Conservation (phyloP, 2,329 filamentous ascomycete species). For the Phyllosticta capitalensis region DNA sequence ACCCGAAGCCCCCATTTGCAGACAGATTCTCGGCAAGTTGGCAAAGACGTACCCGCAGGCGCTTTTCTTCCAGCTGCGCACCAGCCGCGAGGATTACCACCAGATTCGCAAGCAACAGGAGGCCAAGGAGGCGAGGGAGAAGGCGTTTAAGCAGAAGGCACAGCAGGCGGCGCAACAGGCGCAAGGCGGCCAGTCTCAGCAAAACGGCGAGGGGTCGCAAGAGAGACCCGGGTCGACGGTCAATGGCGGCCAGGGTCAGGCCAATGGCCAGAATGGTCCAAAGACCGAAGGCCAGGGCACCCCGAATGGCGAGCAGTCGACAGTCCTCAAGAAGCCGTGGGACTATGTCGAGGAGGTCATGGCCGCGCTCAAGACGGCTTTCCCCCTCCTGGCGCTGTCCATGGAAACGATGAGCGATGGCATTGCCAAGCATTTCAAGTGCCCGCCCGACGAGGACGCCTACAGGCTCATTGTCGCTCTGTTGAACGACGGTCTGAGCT, state of each 20-base stretch:
- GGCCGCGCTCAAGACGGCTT: slow-evolving; percentile 90
- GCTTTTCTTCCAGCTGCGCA: slow-evolving; percentile 89
- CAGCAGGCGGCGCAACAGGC: slow-evolving; percentile 33
- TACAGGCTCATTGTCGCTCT: slow-evolving; percentile 96
- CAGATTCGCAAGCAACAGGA: slow-evolving; percentile 83
- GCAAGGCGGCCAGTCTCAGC: slow-evolving; percentile 15
- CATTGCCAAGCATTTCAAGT: slow-evolving; percentile 98
- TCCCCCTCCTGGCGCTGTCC: slow-evolving; percentile 86
- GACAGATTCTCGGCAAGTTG: slow-evolving; percentile 81
- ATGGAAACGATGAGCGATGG: slow-evolving; percentile 99
- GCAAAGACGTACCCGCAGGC: slow-evolving; percentile 92
- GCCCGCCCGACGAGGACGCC: slow-evolving; percentile 93
- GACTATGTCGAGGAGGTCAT: slow-evolving; percentile 95
- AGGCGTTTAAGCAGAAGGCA: slow-evolving; percentile 39
- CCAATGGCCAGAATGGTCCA: slow-evolving; percentile 41
- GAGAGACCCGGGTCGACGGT: background rate
- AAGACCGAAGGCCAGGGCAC: slow-evolving; percentile 30
- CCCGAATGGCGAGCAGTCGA: slow-evolving; percentile 19
- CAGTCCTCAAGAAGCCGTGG: slow-evolving; percentile 67
- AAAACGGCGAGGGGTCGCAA: slow-evolving; percentile 19
- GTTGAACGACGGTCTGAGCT: slow-evolving; percentile 88
- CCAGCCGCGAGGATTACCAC: slow-evolving; percentile 87
- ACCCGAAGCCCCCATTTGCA: slow-evolving; percentile 80
- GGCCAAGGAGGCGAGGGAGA: slow-evolving; percentile 46
- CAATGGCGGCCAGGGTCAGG: background rate